These are phyloP conservation scores for Sporopachydermia quercuum DNA, from an alignment of 805 yeast genomes.

Conservation along the genomic window DNA sequence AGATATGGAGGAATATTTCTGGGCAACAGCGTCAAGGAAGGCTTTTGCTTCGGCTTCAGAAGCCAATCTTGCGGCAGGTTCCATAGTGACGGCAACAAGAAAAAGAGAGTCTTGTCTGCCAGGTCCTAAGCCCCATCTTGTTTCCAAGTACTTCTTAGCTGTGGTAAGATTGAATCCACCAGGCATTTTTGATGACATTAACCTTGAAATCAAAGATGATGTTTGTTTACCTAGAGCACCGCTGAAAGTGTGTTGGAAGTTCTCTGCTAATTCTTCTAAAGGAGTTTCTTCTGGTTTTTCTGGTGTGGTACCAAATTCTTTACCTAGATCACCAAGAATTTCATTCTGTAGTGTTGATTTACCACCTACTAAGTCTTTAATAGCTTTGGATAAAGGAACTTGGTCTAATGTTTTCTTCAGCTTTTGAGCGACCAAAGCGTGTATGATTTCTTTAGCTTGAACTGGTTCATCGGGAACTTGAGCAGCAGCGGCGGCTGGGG, in stretches of 20 bases:
- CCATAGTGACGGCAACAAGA: conserved; percentile 69
- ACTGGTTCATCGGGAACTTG: conserved; percentile 83
- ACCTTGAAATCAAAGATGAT: conserved; percentile 72
- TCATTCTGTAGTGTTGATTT: conserved; percentile 98
- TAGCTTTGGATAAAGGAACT: conserved; percentile 79
- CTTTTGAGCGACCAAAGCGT: conserved; percentile 88
- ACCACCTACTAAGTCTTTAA: conserved; percentile 96
- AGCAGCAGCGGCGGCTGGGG: conserved; percentile 69
- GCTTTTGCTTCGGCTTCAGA: conserved; percentile 83
- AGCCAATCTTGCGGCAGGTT: conserved; percentile 82
- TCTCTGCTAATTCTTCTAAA: conserved; percentile 86
- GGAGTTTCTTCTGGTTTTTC: conserved; percentile 99
- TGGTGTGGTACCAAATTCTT: conserved; percentile 95
- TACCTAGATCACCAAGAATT: conserved; percentile 95
- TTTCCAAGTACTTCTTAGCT: conserved; percentile 83
- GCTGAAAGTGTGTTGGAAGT: conserved; percentile 77
- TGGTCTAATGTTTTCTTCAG: conserved; percentile 82
- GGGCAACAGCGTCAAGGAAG: conserved; percentile 68
- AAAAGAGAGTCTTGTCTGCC: conserved; percentile 93
- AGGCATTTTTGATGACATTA: conserved; percentile 96
- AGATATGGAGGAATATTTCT: conserved; percentile 70
- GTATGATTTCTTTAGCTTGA: conserved; percentile 67
- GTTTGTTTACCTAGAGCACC: conserved; percentile 94
- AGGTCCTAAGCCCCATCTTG: conserved; percentile 82
- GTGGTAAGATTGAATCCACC: conserved; percentile 93